These are phyloP conservation scores for Hygrophoropsis aurantiaca DNA, from an alignment of 768 basidiomycete genomes.

Conservation along the genomic window DNA sequence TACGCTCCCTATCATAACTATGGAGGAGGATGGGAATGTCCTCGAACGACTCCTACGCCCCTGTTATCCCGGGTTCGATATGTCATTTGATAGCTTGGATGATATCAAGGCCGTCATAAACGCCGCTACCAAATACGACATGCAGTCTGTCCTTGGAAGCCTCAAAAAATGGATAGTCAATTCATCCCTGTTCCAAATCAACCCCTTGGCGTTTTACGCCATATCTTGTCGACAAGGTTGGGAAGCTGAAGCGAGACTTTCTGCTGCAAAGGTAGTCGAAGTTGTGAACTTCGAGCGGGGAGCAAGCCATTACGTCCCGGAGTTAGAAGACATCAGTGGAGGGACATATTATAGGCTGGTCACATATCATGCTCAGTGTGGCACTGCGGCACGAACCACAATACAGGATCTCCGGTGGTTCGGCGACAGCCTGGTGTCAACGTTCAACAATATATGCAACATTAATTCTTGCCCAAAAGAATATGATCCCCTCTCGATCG, in stretches of 20 bases:
- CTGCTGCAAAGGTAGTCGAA: slow-evolving; percentile 21
- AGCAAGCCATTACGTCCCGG: slow-evolving; percentile 24
- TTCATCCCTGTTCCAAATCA: no score
- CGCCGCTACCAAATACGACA: slow-evolving; percentile 23
- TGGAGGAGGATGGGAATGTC: slow-evolving; percentile 39
- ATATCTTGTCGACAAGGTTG: slow-evolving; percentile 23
- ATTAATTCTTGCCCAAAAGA: no score
- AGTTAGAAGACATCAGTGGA: slow-evolving; percentile 42
- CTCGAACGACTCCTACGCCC: slow-evolving; percentile 37
- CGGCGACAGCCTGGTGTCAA: no score
- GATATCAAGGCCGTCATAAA: slow-evolving; percentile 11
- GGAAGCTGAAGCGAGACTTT: slow-evolving; percentile 16
- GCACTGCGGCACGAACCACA: no score
- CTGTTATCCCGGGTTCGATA: slow-evolving; percentile 32
- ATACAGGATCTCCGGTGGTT: no score
- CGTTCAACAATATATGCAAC: no score
- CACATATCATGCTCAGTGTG: slow-evolving; percentile 41
- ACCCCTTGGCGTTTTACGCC: slow-evolving; percentile 27
- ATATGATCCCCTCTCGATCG: no score
- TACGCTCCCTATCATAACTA: slow-evolving; percentile 33
- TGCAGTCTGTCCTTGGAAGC: slow-evolving; percentile 17
- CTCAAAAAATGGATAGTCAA: slow-evolving; percentile 14
- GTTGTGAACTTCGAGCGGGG: slow-evolving; percentile 3
- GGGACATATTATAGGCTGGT: slow-evolving; percentile 41
- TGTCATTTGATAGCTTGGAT: slow-evolving; percentile 7